phyloP scores from a whole-genome alignment of 208 protist species.

The Trypanosoma melophagium region DNA sequence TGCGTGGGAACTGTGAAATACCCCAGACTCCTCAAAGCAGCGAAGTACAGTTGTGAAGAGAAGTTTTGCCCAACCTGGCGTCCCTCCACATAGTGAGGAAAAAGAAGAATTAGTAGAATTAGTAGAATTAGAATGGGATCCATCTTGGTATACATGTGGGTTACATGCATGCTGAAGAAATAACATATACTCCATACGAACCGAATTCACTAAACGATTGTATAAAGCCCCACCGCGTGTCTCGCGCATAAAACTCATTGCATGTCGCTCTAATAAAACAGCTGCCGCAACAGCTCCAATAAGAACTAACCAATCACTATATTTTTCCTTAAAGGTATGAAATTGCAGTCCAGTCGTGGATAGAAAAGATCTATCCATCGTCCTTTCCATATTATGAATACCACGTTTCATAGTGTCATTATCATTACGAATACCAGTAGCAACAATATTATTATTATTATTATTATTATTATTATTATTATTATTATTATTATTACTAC shows the following conservation, averaged over 20 bases:
- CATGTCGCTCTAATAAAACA: slow-evolving; percentile 25
- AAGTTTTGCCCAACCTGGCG: slow-evolving; percentile 23
- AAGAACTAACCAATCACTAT: slow-evolving; percentile 34
- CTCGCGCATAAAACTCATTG: slow-evolving; percentile 11
- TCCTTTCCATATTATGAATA: neutral
- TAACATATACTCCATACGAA: slow-evolving; percentile 10
- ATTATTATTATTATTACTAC: neutral
- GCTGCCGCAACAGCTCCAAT: slow-evolving; percentile 26
- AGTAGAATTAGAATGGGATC: neutral
- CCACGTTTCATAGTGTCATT: too few relatives aligned
- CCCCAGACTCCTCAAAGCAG: slow-evolving; percentile 35
- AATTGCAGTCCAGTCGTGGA: slow-evolving; percentile 17
- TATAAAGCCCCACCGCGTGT: neutral
- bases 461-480: neutral
- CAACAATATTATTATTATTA: too few relatives aligned
- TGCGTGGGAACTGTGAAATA: slow-evolving; percentile 28
- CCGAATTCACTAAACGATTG: slow-evolving; percentile 7
- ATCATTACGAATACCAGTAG: too few relatives aligned
- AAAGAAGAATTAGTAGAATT: neutral
- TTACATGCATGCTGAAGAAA: slow-evolving; percentile 18
- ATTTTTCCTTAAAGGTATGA: slow-evolving; percentile 25
- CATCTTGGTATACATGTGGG: neutral
- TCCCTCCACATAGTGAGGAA: neutral
- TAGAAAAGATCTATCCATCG: neutral
- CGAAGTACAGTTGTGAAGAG: slow-evolving; percentile 31